Evolutionary conservation across 805 yeast species (phyloP).

Genomic region (Saturnispora hagleri): DNA sequence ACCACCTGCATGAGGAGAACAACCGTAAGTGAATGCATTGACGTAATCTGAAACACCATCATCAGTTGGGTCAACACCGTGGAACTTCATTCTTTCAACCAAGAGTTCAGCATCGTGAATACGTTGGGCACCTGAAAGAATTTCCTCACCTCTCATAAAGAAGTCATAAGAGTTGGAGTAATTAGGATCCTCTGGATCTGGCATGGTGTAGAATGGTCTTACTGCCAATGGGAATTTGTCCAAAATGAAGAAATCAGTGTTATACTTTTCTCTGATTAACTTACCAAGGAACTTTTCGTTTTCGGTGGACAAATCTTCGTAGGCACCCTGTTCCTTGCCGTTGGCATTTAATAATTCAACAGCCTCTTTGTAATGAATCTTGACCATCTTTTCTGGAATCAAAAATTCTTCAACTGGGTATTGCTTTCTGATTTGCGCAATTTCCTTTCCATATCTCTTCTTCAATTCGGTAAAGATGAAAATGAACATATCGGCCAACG

Average conservation of each 20-base stretch:
- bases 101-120: constrained; percentile 86
- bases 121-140: constrained; percentile 99
- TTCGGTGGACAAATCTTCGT: constrained; percentile 86
- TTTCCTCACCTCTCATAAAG: constrained; percentile 99
- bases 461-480: constrained; percentile 83
- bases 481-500: constrained; percentile 57
- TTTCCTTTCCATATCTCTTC: constrained; percentile 70
- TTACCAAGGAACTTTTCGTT: constrained; percentile 91
- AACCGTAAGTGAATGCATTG: constrained; percentile 88
- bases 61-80: constrained; percentile 69
- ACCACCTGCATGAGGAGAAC: constrained; percentile 99
- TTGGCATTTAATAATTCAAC: constrained; percentile 74
- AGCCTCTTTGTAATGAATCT: constrained; percentile 85
- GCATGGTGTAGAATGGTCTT: constrained; percentile 99
- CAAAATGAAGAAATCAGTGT: constrained; percentile 94
- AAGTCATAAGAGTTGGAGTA: constrained; percentile 98
- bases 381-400: constrained; percentile 89
- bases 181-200: constrained; percentile 83
- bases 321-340: constrained; percentile 80
- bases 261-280: constrained; percentile 84
- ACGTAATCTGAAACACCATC: constrained; percentile 87
- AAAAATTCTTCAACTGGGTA: constrained; percentile 97
- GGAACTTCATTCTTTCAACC: constrained; percentile 70
- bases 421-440: constrained; percentile 84
- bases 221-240: constrained; percentile 96